Evolutionary conservation across 1,139 yeast species (phyloP).

Genomic region (Hyphopichia burtonii): DNA sequence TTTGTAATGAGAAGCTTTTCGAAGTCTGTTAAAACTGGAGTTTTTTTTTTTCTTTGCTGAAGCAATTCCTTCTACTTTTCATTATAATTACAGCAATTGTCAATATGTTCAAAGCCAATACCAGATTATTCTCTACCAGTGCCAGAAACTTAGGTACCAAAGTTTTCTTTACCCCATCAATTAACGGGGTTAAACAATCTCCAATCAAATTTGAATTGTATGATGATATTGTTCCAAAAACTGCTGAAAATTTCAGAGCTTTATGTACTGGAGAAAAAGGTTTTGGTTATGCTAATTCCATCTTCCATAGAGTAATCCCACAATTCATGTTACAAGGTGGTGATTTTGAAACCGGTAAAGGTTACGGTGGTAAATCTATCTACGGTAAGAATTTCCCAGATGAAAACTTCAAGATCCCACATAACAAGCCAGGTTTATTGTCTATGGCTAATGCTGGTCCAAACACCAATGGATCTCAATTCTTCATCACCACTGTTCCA

Average conservation of each 20-base stretch:
- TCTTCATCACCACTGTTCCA: constrained; percentile 43
- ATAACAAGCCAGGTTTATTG: constrained; percentile 37
- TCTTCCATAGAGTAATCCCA: constrained; percentile 47
- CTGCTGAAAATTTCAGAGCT: constrained; percentile 95
- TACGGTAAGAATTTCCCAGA: constrained; percentile 39
- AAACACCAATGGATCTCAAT: constrained; percentile 43
- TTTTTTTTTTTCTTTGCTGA: too few relatives aligned
- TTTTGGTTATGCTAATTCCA: constrained; percentile 80
- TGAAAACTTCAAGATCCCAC: constrained; percentile 36
- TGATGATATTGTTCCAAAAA: constrained; percentile 92
- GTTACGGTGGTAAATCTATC: constrained; percentile 42
- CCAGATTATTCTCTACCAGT: constrained; percentile 32
- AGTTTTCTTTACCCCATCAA: constrained; percentile 37
- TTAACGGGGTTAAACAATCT: constrained; percentile 30
- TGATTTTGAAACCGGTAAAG: constrained; percentile 40
- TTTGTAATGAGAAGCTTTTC: background rate
- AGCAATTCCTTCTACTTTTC: too few relatives aligned
- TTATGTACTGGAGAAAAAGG: constrained; percentile 95
- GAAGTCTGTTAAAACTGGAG: background rate
- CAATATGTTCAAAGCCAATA: constrained; percentile 4
- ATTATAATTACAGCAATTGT: background rate
- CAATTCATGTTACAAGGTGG: constrained; percentile 46
- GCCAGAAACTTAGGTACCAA: constrained; percentile 32
- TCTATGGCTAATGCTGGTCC: constrained; percentile 47
- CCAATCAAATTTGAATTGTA: constrained; percentile 56